A percentile compares a stretch with the other conserved stretches of the same genome.
Conservation (phyloP, 1,284 basidiomycete species). For the Athelia sp. region DNA sequence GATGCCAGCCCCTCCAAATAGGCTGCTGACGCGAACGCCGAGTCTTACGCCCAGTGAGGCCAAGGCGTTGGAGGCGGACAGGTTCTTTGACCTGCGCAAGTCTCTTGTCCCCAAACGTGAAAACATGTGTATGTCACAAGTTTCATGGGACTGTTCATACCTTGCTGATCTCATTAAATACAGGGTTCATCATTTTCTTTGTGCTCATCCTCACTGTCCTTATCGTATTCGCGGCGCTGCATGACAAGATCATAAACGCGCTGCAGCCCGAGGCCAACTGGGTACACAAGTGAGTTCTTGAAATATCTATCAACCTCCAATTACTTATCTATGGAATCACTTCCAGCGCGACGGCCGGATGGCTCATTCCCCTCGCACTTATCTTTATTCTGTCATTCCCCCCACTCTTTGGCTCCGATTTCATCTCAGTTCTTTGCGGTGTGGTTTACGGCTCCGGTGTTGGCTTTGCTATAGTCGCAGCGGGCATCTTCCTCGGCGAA, state of each 20-base stretch:
- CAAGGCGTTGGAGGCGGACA: constrained; percentile 24
- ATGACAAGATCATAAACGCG: constrained; percentile 51
- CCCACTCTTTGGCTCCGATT: constrained; percentile 47
- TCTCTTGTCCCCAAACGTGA: constrained; percentile 28
- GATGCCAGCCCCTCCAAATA: too few species aligned
- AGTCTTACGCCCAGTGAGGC: constrained; percentile 36
- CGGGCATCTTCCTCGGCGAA: constrained; percentile 44
- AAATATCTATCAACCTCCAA: too few species aligned
- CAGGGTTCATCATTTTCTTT: constrained; percentile 35
- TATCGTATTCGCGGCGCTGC: constrained; percentile 50
- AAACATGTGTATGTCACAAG: constrained; percentile 32
- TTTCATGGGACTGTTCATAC: too few species aligned
- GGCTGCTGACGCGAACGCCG: constrained; percentile 22
- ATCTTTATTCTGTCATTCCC: constrained; percentile 31
- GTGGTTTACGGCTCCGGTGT: constrained; percentile 32
- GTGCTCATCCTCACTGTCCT: constrained; percentile 28
- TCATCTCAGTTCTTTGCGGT: constrained; percentile 48
- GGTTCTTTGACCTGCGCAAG: constrained; percentile 40
- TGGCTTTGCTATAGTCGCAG: constrained; percentile 28
- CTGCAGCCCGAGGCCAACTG: constrained; percentile 49
- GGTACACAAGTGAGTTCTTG: constrained; percentile 38
- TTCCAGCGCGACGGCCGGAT: constrained; percentile 30
- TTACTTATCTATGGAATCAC: not conserved
- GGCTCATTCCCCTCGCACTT: constrained; percentile 43
- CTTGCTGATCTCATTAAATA: too few species aligned